A percentile compares a stretch with the other conserved stretches of the same genome.
Evolutionary conservation across 1,139 yeast species (phyloP).

Genomic region (Geotrichum histeridarum): DNA sequence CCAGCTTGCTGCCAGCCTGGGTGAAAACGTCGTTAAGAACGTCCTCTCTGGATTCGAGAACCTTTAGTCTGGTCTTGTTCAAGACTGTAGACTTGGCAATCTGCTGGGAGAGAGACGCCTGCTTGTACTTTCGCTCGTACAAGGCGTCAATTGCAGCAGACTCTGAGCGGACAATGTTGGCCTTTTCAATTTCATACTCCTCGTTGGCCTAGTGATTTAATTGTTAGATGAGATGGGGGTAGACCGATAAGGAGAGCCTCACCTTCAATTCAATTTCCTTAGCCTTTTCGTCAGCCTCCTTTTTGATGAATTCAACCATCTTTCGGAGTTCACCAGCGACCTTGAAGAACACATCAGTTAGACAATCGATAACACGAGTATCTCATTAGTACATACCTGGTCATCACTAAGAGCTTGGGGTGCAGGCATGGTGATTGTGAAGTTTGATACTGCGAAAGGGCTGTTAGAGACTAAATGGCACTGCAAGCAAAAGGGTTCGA

Average conservation of each 20-base stretch:
- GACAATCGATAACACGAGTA: neutral
- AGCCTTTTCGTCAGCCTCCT: conserved; percentile 98
- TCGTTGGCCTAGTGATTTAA: conserved; percentile 61
- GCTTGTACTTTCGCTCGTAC: conserved; percentile 80
- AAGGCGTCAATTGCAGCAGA: conserved; percentile 79
- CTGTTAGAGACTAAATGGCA: neutral
- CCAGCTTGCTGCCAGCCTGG: conserved; percentile 47
- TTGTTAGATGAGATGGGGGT: neutral
- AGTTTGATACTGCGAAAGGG: neutral
- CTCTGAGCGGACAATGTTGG: conserved; percentile 91
- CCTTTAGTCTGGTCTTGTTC: conserved; percentile 89
- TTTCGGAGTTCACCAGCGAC: conserved; percentile 83
- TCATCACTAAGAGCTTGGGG: conserved; percentile 43
- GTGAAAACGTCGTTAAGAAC: conserved; percentile 68
- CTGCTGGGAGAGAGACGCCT: conserved; percentile 89
- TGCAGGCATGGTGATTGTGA: conserved; percentile 25
- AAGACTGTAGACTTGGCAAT: conserved; percentile 92
- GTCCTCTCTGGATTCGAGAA: conserved; percentile 80
- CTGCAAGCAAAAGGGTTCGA: neutral
- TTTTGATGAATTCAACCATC: conserved; percentile 98
- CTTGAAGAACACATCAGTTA: neutral
- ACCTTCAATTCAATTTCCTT: conserved; percentile 84
- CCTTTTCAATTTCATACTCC: conserved; percentile 97
- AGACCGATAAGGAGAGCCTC: conserved; percentile 11
- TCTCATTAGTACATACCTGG: conserved; percentile 35